phyloP scores from a whole-genome alignment of 345 rosid species.

The Eucalyptus erythrocorys region DNA sequence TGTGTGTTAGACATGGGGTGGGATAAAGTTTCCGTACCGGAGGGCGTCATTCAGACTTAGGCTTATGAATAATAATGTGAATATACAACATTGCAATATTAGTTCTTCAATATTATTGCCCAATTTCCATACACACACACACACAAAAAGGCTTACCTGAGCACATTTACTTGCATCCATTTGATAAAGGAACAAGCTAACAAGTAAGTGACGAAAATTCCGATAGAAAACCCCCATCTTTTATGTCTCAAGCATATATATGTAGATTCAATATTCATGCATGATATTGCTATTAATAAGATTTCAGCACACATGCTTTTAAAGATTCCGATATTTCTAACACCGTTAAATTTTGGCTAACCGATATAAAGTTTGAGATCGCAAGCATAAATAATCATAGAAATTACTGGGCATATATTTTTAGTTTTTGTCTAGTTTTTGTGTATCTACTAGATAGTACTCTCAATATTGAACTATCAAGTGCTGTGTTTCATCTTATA shows the following conservation, averaged over 20 bases:
- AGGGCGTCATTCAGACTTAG: neutral
- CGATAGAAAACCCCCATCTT: neutral
- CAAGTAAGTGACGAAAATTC: neutral
- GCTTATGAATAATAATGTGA: neutral
- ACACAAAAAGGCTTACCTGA: neutral
- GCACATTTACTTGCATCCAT: neutral
- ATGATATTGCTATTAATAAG: neutral
- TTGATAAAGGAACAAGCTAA: neutral
- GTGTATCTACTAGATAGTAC: neutral
- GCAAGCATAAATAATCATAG: neutral
- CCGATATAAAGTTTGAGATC: neutral
- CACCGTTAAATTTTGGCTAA: neutral
- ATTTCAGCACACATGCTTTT: neutral
- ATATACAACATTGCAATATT: neutral
- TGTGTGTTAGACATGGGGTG: neutral
- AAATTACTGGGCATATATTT: neutral
- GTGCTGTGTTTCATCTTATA: neutral
- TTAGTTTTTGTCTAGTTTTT: neutral
- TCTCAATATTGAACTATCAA: neutral
- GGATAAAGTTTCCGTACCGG: neutral
- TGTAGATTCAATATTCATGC: neutral
- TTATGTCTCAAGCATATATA: neutral
- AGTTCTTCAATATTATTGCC: neutral
- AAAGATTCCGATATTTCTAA: neutral
- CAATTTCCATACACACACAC: neutral